These are phyloP conservation scores for Tricholoma terreum DNA, from an alignment of 768 basidiomycete species.

Conservation along the genomic window DNA sequence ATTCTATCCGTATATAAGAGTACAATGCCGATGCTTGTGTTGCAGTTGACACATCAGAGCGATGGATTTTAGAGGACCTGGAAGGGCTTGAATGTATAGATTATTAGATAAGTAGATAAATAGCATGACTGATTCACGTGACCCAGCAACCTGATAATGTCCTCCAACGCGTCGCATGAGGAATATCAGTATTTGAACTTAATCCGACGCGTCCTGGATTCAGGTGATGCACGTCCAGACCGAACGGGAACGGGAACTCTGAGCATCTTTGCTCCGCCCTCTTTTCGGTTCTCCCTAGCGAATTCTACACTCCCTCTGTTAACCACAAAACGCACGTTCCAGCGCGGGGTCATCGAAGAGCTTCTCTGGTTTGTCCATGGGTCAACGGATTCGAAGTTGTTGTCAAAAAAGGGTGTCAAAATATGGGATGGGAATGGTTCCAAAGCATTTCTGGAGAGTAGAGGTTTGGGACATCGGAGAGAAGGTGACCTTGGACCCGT, in stretches of 20 bases:
- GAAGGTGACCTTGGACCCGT: constrained; percentile 96
- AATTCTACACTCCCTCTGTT: constrained; percentile 78
- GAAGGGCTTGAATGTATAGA: too few species aligned
- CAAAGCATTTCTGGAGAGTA: constrained; percentile 77
- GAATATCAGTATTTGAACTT: constrained; percentile 89
- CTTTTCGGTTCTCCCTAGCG: constrained; percentile 84
- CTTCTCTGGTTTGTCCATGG: constrained; percentile 93
- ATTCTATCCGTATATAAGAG: not conserved
- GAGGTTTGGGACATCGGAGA: constrained; percentile 79
- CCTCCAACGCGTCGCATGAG: constrained; percentile 49
- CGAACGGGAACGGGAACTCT: constrained; percentile 94
- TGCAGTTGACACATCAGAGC: not conserved
- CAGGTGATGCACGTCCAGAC: constrained; percentile 79
- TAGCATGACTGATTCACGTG: too few species aligned
- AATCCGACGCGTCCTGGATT: constrained; percentile 69
- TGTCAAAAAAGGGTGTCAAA: constrained; percentile 81
- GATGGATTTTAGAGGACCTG: too few species aligned
- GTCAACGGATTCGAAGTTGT: constrained; percentile 71
- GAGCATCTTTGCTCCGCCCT: constrained; percentile 88
- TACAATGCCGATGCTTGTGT: not conserved
- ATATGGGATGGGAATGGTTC: constrained; percentile 99
- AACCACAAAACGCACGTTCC: constrained; percentile 93
- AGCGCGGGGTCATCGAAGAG: constrained; percentile 89
- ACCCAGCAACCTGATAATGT: not conserved
- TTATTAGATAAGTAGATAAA: too few species aligned